Evolutionary conservation across 345 rosid genomes (phyloP).

Genomic region (Orychophragmus violaceus): DNA sequence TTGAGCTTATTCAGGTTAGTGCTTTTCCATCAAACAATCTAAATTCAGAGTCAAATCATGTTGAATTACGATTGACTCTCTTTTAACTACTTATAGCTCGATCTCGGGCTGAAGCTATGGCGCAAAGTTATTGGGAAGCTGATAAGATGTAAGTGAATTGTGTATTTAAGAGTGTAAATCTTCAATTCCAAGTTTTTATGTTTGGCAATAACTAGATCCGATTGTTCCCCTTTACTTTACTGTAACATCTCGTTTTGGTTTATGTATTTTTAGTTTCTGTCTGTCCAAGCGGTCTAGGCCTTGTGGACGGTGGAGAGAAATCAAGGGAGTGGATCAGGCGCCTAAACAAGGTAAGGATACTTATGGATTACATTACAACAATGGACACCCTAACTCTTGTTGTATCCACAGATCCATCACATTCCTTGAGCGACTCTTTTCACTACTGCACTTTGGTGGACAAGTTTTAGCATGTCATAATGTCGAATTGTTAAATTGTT

Average conservation of each 20-base stretch:
- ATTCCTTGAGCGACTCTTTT: slow-evolving; percentile 91
- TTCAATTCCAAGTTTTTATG: slow-evolving; percentile 3
- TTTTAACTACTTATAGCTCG: slow-evolving; percentile 1
- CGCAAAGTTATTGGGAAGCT: slow-evolving; percentile 94
- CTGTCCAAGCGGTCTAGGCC: no score
- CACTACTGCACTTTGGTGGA: no score
- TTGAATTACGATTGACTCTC: not conserved
- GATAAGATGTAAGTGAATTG: slow-evolving; percentile 67
- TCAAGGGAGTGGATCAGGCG: no score
- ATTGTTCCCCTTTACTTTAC: no score
- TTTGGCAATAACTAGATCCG: no score
- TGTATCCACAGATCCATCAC: slow-evolving; percentile 96
- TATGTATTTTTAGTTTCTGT: no score
- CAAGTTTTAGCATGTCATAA: no score
- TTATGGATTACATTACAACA: no score
- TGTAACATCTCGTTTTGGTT: no score
- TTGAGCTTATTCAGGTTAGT: slow-evolving; percentile 16
- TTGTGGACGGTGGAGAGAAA: no score
- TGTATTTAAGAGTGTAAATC: not conserved
- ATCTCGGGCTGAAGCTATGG: slow-evolving; percentile 48
- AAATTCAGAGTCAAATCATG: not conserved
- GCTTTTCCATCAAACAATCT: not conserved
- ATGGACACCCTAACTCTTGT: slow-evolving; percentile 93
- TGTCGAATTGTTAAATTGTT: no score
- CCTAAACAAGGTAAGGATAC: no score